Percentiles rank a stretch among this genome's conserved stretches.
Conservation (phyloP, 2,329 filamentous ascomycete genomes). For the Dendryphion nanum region DNA sequence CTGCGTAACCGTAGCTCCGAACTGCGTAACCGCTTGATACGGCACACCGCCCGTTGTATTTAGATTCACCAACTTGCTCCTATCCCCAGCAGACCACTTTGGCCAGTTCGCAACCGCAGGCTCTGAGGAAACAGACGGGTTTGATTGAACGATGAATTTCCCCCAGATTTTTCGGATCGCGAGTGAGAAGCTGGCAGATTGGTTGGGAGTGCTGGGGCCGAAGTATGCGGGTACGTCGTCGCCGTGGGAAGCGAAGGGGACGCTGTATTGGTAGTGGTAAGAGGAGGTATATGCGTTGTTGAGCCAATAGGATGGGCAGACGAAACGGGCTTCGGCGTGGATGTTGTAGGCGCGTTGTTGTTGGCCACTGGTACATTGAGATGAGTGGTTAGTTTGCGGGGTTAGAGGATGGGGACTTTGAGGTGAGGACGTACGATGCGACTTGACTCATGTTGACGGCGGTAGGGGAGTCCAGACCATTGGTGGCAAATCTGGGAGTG, state of each 20-base stretch:
- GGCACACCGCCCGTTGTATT: conserved; percentile 22
- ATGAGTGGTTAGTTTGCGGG: not conserved
- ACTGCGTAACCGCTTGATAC: conserved; percentile 2
- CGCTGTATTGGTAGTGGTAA: conserved; percentile 23
- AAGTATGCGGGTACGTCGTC: conserved; percentile 17
- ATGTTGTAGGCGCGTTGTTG: conserved; percentile 55
- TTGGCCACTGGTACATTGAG: conserved; percentile 44
- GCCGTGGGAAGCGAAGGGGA: conserved; percentile 17
- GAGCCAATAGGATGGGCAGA: conserved; percentile 59
- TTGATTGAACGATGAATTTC: conserved; percentile 13
- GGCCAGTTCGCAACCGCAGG: conserved; percentile 2
- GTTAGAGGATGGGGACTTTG: not conserved
- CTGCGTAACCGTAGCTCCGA: conserved; percentile 8
- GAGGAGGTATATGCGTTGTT: conserved; percentile 43
- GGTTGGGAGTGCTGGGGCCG: conserved; percentile 14
- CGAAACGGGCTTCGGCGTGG: conserved; percentile 56
- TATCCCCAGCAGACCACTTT: conserved; percentile 2
- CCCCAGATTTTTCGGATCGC: conserved; percentile 16
- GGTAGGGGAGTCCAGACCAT: conserved; percentile 37
- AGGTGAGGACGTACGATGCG: conserved; percentile 21
- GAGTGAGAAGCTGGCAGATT: conserved; percentile 8
- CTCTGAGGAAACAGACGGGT: conserved; percentile 12
- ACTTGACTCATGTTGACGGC: conserved; percentile 52
- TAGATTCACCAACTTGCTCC: conserved; percentile 11
- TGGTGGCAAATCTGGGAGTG: conserved; percentile 28